Evolutionary conservation across 257 asterid genomes (phyloP), one percentile per base, ranked within the genome.

Genomic region (Primulina huaijiensis): DNA sequence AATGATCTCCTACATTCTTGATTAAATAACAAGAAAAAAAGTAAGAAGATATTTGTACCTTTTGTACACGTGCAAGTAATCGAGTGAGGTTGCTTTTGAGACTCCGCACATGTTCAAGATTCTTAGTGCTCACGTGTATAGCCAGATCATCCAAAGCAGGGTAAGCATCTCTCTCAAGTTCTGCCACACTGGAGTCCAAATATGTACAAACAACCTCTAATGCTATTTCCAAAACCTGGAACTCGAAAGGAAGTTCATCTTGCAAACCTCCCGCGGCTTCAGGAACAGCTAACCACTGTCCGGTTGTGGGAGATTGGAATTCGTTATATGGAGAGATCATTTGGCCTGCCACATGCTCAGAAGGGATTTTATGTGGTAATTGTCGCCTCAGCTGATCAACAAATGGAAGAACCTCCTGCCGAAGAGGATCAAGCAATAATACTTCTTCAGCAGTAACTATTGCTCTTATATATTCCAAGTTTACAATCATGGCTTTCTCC

Each of bases 401-500:
- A 71, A 94, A 94, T 19, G 98, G 99, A 80, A 94, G 92, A 73
- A 90, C 97, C 88, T 94, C 99, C 69, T 91, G 96, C 46, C 92
- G 82, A 71, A 91, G 82, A 81, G 99, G 99, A 74, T 94, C 96
- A 59, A 94, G 98, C 77, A 94, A 79, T 82, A 94, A 72, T 37
- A 94, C 92, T 80, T 94, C 99, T 74, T 94, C 98, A 1, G 99
- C 97, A 11, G 97, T 89, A 78, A 94, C 82, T 70, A 94, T 88
- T 59, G 97, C 99, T 81, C 97, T 85, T 81, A 89, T 86, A 65
- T 82, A 87, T 82, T 94, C 99, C 83, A 94, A 84, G 84, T 92
- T 94, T 52, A 94, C 96, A 73, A 94, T 90, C 97, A 94, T 88
- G 74, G 99, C 98, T 75, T 88, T 94, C 72, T 94, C 99, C 83